Base-by-base conservation (phyloP, 768 basidiomycete genomes). In the Xerocomellus amylosporus region DNA sequence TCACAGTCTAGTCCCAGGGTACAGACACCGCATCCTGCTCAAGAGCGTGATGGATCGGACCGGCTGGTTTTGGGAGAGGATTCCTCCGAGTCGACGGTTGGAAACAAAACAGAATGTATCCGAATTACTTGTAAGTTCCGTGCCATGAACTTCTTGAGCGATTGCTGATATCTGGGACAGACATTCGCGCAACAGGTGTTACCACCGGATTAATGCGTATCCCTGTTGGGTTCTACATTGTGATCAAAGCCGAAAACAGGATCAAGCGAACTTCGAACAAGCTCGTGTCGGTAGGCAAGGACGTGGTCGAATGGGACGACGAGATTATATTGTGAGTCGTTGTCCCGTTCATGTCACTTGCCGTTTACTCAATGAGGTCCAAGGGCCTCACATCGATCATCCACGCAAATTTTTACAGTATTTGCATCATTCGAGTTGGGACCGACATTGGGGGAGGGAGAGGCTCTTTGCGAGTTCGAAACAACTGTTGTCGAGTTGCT, bases 341-440 rank as follows among this genome's bases (percentile, higher is more conserved):
- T 28, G 30, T 22, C 22, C 8, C 41, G 46, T 13, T 42, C 38
- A 19, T 15, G 15, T 17, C 9, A 14, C n/a, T 26, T 33, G 20
- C 12, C 37, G 4, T 45, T 31, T 44, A 6, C 17, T 7, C 6
- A 38, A 40, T 19, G 48, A 6, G 8, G 19, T 20, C 3, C 15
- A 56, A 51, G 58, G n/a, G 22, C 56, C 5, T 28, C 26, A 3
- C 22, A 56, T 30, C 5, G 7, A 19, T 41, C 39, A 36, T 33
- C 15, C 2, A 42, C 12, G 36, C 19, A 55, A 33, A 15, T 3
- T 3, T 24, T 59, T 38, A 36, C 37, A 2, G 24, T 53, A 3
- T 8, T 26, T 31, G 58, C 55, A 15, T 57, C 58, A 3, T 59
- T 45, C 19, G 55, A 59, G 13, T 14, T 52, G 22, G 46, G 36